Evolutionary conservation across 768 basidiomycete genomes (phyloP), one percentile per base, ranked within the genome.

Genomic region (Suillus paluster): DNA sequence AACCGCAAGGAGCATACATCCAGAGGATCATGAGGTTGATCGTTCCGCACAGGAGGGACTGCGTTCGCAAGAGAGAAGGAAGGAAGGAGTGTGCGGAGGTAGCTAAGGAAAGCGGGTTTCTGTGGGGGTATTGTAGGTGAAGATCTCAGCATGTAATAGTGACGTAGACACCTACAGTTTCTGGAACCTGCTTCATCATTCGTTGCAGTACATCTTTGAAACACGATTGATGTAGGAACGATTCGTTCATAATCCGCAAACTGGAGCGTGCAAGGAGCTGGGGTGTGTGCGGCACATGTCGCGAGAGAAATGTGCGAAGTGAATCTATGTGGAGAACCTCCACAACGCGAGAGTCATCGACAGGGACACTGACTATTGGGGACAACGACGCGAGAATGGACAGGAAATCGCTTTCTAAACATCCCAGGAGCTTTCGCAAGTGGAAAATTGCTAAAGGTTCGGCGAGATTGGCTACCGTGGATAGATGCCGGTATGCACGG

Each of bases 401-500:
- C 8, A 23, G 17, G 11, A 55, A 25, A 39, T 55, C 53, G 1
- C 17, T 23, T 19, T 38, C 53, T 36, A 9, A 53, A 23, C 34
- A 15, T 55, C 53, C 53, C 10, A 55, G 36, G 36, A 55, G 36
- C 23, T 39, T 55, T 23, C 10, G 36, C 23, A 55, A 55, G 36
- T 55, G 15, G 5, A 19, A 2, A 19, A 38, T 11, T 19, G 23
- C 53, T 25, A 55, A 7, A 25, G 53, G 53, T 55, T 55, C 17
- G 5, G 36, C 53, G 3, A 55, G 53, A 55, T 55, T 55, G 23
- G 19, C 53, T 17, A 55, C 53, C 4, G 36, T 55, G 53, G 53
- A 55, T 11, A 55, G 36, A 39, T 55, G 53, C 0, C 23, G 53
- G 36, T 55, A 55, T 55, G 23, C 53, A 25, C 23, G 53, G 10